Evolutionary conservation across 305 asterid genomes (phyloP), one percentile per base, ranked within the genome.

Genomic region (Coffea humblotiana): DNA sequence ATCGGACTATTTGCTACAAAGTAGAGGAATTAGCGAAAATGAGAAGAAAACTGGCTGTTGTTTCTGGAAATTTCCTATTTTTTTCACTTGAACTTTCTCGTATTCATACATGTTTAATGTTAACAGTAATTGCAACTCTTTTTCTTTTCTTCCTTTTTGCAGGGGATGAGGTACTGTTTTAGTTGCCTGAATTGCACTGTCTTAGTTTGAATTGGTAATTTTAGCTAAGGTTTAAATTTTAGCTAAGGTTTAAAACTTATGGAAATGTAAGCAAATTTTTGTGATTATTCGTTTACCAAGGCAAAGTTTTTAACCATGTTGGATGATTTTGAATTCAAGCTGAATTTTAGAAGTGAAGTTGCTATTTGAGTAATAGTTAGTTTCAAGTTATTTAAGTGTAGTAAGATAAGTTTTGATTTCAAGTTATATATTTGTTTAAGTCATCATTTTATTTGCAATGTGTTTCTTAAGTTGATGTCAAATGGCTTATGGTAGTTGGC

Each of bases 151-250:
- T 82, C 56, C 67, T 63, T 73, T 68, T 85, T 84, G 90, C 98
- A 95, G 99, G 99, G 45, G 99, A 95, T 65, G 99, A 93, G 99
- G 99, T 95, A 87, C 84, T 88, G 51, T 63, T 68, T 56, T 56
- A 71, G 48, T 49, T 52, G 15, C 8, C 29, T 56, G 67, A 71
- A 56, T 49, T 72, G 23, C 32, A 5, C 23, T 29, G 64, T 65
- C 47, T 37, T 66, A n/a, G 8, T 2, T 37, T n/a, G 35, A 37
- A 16, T 66, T 66, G 71, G 35, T n/a, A 47, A 47, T 47, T 14
- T 29, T 25, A 61, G 29, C 35, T 43, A 27, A 29, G 71, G 37
- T 63, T 40, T 29, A 21, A n/a, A 47, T 47, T 14, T 29, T 25
- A 61, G 29, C 35, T 43, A 27, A 29, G 71, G 37, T 63, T 40